phyloP scores from a whole-genome alignment of 345 rosid species.

The Raphanus sativus region DNA sequence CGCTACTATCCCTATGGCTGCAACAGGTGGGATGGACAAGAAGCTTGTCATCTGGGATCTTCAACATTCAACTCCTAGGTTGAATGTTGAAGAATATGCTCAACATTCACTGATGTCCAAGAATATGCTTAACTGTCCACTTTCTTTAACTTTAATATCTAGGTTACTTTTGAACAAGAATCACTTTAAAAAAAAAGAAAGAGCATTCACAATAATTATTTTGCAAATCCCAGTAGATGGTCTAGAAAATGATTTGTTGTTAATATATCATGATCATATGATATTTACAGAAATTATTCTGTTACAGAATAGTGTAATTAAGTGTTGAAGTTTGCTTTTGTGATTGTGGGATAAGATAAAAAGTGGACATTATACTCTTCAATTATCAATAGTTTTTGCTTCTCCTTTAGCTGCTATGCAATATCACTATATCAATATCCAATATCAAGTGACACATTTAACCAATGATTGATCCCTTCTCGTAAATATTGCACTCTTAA shows the following conservation, averaged over 20 bases:
- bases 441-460: neutral
- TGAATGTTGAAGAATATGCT: no score
- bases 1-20: no score
- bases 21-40: no score
- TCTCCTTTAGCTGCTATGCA: neutral
- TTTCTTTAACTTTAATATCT: neutral
- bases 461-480: neutral
- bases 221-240: neutral
- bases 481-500: neutral
- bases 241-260: neutral
- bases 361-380: neutral
- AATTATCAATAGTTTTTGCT: neutral
- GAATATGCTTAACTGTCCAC: neutral
- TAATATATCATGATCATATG: neutral
- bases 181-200: neutral
- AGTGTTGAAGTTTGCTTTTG: neutral
- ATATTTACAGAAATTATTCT: neutral
- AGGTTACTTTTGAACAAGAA: neutral
- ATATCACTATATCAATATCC: neutral
- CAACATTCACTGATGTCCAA: no score
- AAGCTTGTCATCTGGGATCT: constrained; percentile 79
- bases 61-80: constrained; percentile 66
- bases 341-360: neutral
- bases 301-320: neutral
- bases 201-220: neutral